Conservation (phyloP, 345 rosid species). For the Jatropha curcas region DNA sequence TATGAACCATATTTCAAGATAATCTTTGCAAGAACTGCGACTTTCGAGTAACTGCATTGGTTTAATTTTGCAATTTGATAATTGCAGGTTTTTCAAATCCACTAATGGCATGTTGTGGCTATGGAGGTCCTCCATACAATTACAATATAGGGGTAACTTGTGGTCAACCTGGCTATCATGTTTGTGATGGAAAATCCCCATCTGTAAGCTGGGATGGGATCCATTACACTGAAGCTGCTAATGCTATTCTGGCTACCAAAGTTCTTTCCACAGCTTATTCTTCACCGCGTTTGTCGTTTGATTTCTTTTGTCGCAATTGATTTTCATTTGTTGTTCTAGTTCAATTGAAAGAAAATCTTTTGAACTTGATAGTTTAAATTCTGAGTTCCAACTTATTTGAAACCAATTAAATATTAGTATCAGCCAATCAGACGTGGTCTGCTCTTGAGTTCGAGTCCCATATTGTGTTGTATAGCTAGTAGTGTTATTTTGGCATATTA, state of each 20-base stretch:
- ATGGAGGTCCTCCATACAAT: conserved; percentile 86
- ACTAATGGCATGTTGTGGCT: conserved; percentile 81
- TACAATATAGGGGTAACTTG: conserved; percentile 64
- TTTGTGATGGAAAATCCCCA: conserved; percentile 50
- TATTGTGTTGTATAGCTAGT: too few relatives aligned
- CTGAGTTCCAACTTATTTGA: not conserved
- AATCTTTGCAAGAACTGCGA: not conserved
- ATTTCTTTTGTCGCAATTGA: conserved; percentile 53
- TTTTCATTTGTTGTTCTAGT: not conserved
- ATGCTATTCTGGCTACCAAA: conserved; percentile 54
- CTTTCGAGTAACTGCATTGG: not conserved
- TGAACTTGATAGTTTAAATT: not conserved
- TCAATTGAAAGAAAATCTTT: not conserved
- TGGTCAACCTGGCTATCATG: conserved; percentile 48
- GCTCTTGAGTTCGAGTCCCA: too few relatives aligned
- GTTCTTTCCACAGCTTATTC: conserved; percentile 61
- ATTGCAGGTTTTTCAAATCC: conserved; percentile 67
- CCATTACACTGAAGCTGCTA: conserved; percentile 80
- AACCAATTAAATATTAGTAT: too few relatives aligned
- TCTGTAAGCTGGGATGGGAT: conserved; percentile 76
- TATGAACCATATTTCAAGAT: not conserved
- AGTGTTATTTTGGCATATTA: too few relatives aligned
- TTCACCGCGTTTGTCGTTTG: conserved; percentile 45
- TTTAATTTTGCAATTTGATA: not conserved
- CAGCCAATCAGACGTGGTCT: too few relatives aligned